Evolutionary conservation across 139 green algal species (phyloP).

Genomic region (Closterium sp.): DNA sequence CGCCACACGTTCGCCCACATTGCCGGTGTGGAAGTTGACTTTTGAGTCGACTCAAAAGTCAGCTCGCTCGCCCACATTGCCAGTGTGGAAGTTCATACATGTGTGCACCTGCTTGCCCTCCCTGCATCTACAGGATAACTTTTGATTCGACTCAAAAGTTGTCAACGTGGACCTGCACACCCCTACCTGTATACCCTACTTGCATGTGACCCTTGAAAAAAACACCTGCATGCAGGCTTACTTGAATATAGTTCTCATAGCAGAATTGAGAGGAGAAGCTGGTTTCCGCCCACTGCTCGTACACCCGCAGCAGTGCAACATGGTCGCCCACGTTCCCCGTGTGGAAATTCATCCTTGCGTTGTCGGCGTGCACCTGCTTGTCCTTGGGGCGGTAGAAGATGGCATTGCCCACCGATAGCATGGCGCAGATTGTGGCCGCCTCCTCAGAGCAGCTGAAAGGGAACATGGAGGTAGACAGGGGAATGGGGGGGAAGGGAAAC

Average conservation of each 20-base stretch:
- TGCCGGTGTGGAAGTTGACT: conserved; percentile 79
- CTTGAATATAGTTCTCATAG: conserved; percentile 93
- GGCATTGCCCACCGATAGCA: conserved; percentile 85
- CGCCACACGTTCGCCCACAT: conserved; percentile 90
- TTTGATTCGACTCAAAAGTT: not conserved
- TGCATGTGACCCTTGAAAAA: no score
- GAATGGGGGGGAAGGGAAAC: not conserved
- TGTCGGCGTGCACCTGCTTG: conserved; percentile 89
- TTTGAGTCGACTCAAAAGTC: no score
- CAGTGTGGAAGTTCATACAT: conserved; percentile 80
- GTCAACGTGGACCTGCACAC: no score
- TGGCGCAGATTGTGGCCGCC: conserved; percentile 85
- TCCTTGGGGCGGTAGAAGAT: conserved; percentile 98
- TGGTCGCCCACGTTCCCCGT: conserved; percentile 87
- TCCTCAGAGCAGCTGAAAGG: conserved; percentile 57
- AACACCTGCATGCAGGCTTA: no score
- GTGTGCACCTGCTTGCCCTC: conserved; percentile 89
- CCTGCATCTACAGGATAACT: no score
- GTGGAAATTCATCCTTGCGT: conserved; percentile 86
- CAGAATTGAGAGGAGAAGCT: conserved; percentile 90
- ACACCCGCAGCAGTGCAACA: conserved; percentile 72
- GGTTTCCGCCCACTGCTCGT: conserved; percentile 77
- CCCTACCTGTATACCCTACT: no score
- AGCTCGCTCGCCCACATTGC: conserved; percentile 87
- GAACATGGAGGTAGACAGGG: not conserved